Conservation (phyloP, 2,329 filamentous ascomycete species). For the Botrytis byssoidea region DNA sequence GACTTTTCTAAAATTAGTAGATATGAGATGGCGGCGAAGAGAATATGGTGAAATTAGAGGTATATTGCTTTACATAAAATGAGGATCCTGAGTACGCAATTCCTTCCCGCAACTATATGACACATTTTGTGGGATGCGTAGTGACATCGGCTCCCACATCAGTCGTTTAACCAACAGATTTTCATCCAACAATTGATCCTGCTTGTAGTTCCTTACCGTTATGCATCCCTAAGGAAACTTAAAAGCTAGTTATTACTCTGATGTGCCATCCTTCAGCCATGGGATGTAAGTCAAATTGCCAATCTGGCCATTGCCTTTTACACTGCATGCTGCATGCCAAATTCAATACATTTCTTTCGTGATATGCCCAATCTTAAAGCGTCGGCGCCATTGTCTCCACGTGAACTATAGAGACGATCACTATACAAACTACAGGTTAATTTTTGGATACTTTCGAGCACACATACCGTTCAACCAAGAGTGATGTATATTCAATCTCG, state of each 20-base stretch:
- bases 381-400: no score
- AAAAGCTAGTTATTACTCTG: not conserved
- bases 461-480: not conserved
- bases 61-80: not conserved
- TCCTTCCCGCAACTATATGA: not conserved
- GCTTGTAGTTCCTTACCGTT: not conserved
- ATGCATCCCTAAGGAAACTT: not conserved
- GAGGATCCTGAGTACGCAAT: not conserved
- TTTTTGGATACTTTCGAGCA: not conserved
- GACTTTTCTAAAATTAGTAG: slow-evolving; percentile 68
- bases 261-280: not conserved
- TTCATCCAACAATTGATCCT: not conserved
- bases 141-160: not conserved
- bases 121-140: no score
- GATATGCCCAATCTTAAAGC: no score
- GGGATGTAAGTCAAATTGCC: not conserved
- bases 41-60: slow-evolving; percentile 71
- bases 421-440: not conserved
- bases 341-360: not conserved
- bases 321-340: not conserved
- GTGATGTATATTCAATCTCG: no score
- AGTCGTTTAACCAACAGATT: not conserved
- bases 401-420: no score
- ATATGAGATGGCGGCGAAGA: slow-evolving; percentile 94
- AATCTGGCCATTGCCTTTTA: not conserved